Base-by-base conservation (phyloP, 2,329 filamentous ascomycete genomes). In the Rutstroemia sp. region DNA sequence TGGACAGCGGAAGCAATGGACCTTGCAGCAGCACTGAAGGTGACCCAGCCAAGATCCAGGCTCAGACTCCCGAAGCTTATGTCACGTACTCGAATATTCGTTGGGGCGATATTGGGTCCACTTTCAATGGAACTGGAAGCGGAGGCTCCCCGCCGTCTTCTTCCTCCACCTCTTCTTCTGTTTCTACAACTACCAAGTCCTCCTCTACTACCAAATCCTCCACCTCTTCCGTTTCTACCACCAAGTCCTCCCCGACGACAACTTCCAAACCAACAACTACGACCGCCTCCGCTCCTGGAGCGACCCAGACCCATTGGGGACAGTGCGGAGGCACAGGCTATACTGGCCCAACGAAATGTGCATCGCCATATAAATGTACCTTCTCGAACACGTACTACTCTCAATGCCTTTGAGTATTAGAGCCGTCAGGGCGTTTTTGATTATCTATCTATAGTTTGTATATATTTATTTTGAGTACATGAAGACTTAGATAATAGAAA, bases 91-190 rank as follows among this genome's bases (percentile, higher is more conserved):
- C 75, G 57, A 78, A 82, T 64, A 79, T 84, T 63, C 75, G 75
- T 63, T 82, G 79, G 73, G 81, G 81, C 17, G 79, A 84, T 60
- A 78, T 84, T 62, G 79, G 76, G 9, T 80, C 79, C 17, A 84
- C 77, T 42, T 51, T 30, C 27, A 10, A 30, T 30, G 27, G 27
- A 30, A 10, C 27, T 30, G 27, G 27, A 7, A 30, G 27, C 27
- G 27, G 27, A 10, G 27, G 27, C 27, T 30, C 27, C 7, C 6
- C 6, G 9, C 27, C 27, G 9, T 30, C 27, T 30, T 30, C 27
- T 30, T 30, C 27, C 27, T 30, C 27, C 27, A 30, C 27, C 27
- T 30, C 27, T 30, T 23, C 23, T 23, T 30, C 7, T 8, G 27
- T 30, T 30, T 30, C 27, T 23, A 30, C 27, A 19, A 23, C 23